Percentiles rank a stretch among this genome's conserved stretches.
These are phyloP conservation scores for Fagopyrum homotropicum DNA, from an alignment of 148 eudicot genomes.

Conservation along the genomic window DNA sequence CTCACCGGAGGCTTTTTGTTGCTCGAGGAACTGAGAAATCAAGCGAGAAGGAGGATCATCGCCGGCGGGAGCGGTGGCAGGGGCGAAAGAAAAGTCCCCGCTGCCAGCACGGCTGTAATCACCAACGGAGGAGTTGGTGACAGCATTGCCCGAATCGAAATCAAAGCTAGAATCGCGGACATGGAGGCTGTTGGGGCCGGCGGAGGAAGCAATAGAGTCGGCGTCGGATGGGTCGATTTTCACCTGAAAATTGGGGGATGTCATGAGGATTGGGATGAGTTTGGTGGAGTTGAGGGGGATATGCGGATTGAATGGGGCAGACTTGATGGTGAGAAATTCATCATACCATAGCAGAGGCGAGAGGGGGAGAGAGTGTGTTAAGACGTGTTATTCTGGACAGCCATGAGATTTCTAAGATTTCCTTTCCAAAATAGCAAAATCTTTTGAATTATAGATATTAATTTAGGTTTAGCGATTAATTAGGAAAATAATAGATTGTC, in stretches of 20 bases:
- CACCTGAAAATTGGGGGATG: neutral
- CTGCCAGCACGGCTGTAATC: neutral
- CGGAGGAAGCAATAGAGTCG: neutral
- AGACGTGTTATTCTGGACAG: neutral
- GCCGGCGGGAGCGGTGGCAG: neutral
- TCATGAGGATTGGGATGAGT: slow-evolving; percentile 1
- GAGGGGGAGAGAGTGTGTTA: neutral
- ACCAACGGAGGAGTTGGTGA: neutral
- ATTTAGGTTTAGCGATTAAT: neutral
- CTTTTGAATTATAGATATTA: neutral
- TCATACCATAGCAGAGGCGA: neutral
- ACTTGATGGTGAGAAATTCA: neutral
- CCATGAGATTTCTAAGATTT: neutral
- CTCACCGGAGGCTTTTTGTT: neutral
- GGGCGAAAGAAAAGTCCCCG: slow-evolving; percentile 3
- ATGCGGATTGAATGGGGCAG: neutral
- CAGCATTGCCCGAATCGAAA: neutral
- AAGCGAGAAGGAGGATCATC: slow-evolving; percentile 9
- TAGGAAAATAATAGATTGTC: neutral
- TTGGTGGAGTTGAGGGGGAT: neutral
- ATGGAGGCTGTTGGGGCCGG: neutral
- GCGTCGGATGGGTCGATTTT: neutral
- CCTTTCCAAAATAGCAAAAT: neutral
- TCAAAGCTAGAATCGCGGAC: slow-evolving; percentile 7
- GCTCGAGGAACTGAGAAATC: slow-evolving; percentile 10